Base-by-base conservation (phyloP, 345 rosid genomes). In the Hibiscus tridactylites region DNA sequence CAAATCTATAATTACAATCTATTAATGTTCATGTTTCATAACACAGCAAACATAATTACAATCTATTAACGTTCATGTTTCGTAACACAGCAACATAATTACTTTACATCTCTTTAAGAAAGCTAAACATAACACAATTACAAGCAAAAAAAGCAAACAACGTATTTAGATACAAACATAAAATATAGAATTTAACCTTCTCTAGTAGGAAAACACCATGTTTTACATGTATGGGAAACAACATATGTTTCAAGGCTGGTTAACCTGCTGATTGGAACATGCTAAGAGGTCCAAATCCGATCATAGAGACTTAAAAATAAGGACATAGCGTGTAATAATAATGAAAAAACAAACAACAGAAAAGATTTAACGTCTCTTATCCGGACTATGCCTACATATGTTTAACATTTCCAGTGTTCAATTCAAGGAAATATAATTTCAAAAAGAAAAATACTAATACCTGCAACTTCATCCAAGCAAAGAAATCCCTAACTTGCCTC, bases 381-480 rank as follows among this genome's bases (percentile, higher is more conserved):
- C 46, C 42, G 3, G 11, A 62, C 6, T 35, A 62, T 39, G 44
- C 44, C 3, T 4, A 62, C 26, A 16, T 35, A 19, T 65, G 53
- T 64, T 64, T 39, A 64, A 28, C 68, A 65, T 42, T 65, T 65
- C 8, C 29, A 39, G 4, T 39, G 68, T 64, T 19, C 4, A 39
- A 6, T 64, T 39, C 13, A 11, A 42, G 15, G 5, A 42, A 5
- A 33, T 61, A 33, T 6, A 24, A 61, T 29, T 17, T 63, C 9
- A 2, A 6, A 2, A 29, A 21, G 24, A 21, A 47, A 49, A 13
- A 3, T 19, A 33, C 26, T 17, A 64, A 17, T 17, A 86, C 97
- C 96, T 91, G 98, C 80, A 93, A 79, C 78, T 93, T 91, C 97
- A 93, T 93, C 98, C 98, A 93, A 29, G 81, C 70, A 82, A 93